phyloP scores from a whole-genome alignment of 495 filamentous ascomycete species.

The Corynascus novoguineensis region DNA sequence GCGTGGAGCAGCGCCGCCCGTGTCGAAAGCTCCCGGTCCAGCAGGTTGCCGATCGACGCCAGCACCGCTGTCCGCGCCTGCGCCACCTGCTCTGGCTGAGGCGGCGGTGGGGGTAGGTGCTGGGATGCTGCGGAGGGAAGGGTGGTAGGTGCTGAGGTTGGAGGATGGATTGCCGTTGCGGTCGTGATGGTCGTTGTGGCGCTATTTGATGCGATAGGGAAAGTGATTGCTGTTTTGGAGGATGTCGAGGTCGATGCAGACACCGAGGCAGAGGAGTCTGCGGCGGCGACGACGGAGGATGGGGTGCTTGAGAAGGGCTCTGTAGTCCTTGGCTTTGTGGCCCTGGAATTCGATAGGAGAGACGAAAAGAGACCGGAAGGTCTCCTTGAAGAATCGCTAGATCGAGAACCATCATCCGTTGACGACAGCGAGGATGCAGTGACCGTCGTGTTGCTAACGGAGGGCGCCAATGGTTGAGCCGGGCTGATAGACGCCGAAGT shows the following conservation, averaged over 20 bases:
- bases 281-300: not conserved
- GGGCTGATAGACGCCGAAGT: not conserved
- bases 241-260: constrained; percentile 5
- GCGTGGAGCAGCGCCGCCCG: constrained; percentile 70
- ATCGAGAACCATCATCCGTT: not conserved
- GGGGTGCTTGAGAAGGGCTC: not conserved
- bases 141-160: not conserved
- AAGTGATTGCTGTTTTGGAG: not conserved
- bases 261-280: constrained; percentile 5
- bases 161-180: not conserved
- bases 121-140: not conserved
- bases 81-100: constrained; percentile 25
- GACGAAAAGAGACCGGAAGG: constrained; percentile 7
- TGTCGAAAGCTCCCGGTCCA: constrained; percentile 63
- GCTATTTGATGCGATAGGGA: not conserved
- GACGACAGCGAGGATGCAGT: constrained; percentile 1
- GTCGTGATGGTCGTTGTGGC: not conserved
- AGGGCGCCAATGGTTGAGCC: constrained; percentile 9
- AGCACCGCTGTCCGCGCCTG: constrained; percentile 73
- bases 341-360: not conserved
- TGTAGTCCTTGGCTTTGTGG: not conserved
- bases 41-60: constrained; percentile 69
- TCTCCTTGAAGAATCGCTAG: not conserved
- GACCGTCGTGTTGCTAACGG: constrained; percentile 7
- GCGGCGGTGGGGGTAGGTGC: not conserved